Evolutionary conservation across 768 basidiomycete species (phyloP).

Genomic region (Kwoniella newhampshirensis): DNA sequence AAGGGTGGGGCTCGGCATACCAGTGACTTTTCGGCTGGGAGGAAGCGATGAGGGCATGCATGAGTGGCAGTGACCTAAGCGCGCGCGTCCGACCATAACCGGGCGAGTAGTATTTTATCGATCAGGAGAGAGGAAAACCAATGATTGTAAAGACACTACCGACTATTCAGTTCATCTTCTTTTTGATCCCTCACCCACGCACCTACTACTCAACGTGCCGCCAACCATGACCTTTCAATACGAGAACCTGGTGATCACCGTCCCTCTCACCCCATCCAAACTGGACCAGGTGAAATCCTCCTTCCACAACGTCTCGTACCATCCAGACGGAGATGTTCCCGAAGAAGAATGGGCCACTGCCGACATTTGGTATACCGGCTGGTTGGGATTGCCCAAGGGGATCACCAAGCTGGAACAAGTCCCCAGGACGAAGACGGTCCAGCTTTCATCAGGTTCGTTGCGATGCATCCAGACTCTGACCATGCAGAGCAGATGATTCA

Average conservation of each 20-base stretch:
- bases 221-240: too few species aligned
- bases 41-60: too few species aligned
- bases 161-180: too few species aligned
- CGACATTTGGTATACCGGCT: slow-evolving; percentile 34
- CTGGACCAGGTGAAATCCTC: slow-evolving; percentile 16
- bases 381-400: slow-evolving; percentile 21
- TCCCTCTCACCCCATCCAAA: slow-evolving; percentile 16
- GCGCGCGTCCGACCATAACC: too few species aligned
- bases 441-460: slow-evolving; percentile 30
- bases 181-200: too few species aligned
- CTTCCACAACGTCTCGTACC: slow-evolving; percentile 33
- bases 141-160: too few species aligned
- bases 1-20: too few species aligned
- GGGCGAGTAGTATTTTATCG: too few species aligned
- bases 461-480: slow-evolving; percentile 1
- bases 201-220: background rate
- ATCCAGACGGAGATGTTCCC: slow-evolving; percentile 25
- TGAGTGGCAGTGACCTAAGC: too few species aligned
- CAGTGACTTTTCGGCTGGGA: too few species aligned
- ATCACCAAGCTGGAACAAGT: slow-evolving; percentile 16
- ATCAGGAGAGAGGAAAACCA: too few species aligned
- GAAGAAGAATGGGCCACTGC: slow-evolving; percentile 16
- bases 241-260: slow-evolving; percentile 13
- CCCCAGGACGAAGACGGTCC: slow-evolving; percentile 32
- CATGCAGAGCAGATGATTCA: slow-evolving; percentile 3